Evolutionary conservation across 2,329 filamentous ascomycete species (phyloP), one percentile per base, ranked within the genome.

Genomic region (Curvularia hawaiiensis): DNA sequence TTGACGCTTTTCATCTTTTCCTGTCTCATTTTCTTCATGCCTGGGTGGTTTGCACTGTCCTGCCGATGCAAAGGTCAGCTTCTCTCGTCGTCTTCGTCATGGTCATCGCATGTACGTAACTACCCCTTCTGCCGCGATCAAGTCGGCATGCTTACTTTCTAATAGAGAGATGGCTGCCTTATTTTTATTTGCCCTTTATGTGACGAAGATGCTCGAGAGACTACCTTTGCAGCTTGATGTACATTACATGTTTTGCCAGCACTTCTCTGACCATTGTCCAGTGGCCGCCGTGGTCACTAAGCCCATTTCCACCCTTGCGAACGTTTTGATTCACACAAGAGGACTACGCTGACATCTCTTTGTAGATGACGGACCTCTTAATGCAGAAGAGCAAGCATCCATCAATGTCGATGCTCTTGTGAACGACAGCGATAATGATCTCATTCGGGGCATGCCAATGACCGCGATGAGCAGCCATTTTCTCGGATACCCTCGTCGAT

Each of bases 341-440:
- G 14, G 26, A 20, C n/a, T 43, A 52, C 58, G 79, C 81, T 84
- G 78, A 84, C 74, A 67, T 67, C 68, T 68, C 47, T 62, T 55
- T 46, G 60, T 59, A 90, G 88, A 89, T 76, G 86, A 89, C 68
- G 83, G 86, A 49, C 75, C 86, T n/a, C 71, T 79, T 41, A 79
- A 81, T 56, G 84, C 82, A 11, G 78, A 88, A 45, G 85, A 88
- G 60, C 86, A 88, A 63, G 87, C 83, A 12, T 82, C 81, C 3
- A 80, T 81, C 43, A 87, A 84, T n/a, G 85, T 91, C 40, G 88
- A 90, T 71, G 87, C 87, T 3, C 77, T 91, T 4, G 88, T 91
- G 12, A 85, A 87, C 22, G 88, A 91, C 44, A 60, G 61, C 30
- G 70, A 75, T 5, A 58, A 63, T 31, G 68, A 68, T 62, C 64